Percentiles rank a stretch among this genome's conserved stretches.
Conservation (phyloP, 2,329 filamentous ascomycete species). For the Aspergillus fumigatus region DNA sequence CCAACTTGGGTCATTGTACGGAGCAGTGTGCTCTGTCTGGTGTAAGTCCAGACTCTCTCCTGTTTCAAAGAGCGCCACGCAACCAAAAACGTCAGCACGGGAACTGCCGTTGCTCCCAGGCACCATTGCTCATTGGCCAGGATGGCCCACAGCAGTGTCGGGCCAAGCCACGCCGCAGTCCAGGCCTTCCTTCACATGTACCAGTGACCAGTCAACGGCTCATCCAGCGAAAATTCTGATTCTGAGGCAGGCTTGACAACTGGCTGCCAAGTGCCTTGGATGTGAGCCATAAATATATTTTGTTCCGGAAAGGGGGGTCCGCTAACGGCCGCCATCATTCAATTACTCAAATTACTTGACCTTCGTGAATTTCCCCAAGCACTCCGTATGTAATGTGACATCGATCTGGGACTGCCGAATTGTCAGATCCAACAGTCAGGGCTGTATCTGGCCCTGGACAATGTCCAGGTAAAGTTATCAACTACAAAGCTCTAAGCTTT, state of each 20-base stretch:
- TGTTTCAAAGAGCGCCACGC: background rate
- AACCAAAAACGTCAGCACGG: background rate
- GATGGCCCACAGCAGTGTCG: background rate
- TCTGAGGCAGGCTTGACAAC: background rate
- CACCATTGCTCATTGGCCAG: background rate
- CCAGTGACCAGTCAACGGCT: background rate
- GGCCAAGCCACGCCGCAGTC: background rate
- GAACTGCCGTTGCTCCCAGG: background rate
- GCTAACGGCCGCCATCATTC: background rate
- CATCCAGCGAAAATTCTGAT: background rate
- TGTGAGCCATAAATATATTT: background rate
- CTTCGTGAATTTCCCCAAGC: background rate
- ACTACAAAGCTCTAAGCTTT: too few species aligned
- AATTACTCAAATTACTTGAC: background rate
- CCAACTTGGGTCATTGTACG: too few species aligned
- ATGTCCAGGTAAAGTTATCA: too few species aligned
- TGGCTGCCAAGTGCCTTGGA: background rate
- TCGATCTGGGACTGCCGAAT: too few species aligned
- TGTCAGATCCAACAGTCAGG: too few species aligned
- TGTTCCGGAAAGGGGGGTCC: background rate
- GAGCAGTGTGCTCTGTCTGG: background rate
- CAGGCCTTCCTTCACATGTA: background rate
- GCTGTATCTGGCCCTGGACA: too few species aligned
- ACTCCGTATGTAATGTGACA: too few species aligned
- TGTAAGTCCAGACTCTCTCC: background rate